phyloP scores from a whole-genome alignment of 495 filamentous ascomycete species.

The Letharia columbiana region DNA sequence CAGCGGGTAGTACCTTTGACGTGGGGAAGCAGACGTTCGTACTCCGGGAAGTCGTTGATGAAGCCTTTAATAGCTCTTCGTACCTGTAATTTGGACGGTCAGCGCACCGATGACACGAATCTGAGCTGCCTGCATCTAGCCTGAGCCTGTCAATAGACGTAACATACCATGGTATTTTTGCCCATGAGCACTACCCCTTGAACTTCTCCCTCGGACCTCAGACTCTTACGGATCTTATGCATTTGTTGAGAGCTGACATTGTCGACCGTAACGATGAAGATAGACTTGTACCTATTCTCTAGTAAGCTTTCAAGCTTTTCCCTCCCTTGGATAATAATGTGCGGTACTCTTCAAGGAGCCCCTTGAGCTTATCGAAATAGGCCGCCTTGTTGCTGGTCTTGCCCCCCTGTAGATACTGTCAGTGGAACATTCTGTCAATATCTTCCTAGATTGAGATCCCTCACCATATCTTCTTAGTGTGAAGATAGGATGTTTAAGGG shows the following conservation, averaged over 20 bases:
- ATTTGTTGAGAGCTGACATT: constrained; percentile 99
- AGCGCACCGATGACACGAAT: background rate
- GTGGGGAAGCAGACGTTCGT: constrained; percentile 90
- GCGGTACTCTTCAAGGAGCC: constrained; percentile 75
- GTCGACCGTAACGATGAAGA: constrained; percentile 96
- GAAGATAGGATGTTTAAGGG: constrained; percentile 99
- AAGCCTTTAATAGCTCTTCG: constrained; percentile 97
- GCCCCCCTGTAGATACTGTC: constrained; percentile 48
- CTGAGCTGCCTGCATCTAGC: background rate
- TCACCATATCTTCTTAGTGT: constrained; percentile 98
- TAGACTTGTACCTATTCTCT: constrained; percentile 43
- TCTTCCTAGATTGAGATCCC: constrained; percentile 53
- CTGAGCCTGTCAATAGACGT: background rate
- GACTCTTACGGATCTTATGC: constrained; percentile 93
- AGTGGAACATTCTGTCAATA: no score
- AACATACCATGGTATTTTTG: constrained; percentile 58
- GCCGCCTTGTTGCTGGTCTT: constrained; percentile 84
- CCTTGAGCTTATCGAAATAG: constrained; percentile 99
- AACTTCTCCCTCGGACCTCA: constrained; percentile 64
- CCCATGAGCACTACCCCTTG: constrained; percentile 92
- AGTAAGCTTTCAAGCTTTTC: background rate
- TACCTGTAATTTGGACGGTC: constrained; percentile 43
- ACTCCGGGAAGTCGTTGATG: constrained; percentile 82
- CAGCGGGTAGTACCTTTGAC: constrained; percentile 56
- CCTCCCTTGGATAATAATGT: background rate